A percentile compares a stretch with the other conserved stretches of the same genome.
Conservation (phyloP, 495 filamentous ascomycete species). For the Penicillium psychrofluorescens region DNA sequence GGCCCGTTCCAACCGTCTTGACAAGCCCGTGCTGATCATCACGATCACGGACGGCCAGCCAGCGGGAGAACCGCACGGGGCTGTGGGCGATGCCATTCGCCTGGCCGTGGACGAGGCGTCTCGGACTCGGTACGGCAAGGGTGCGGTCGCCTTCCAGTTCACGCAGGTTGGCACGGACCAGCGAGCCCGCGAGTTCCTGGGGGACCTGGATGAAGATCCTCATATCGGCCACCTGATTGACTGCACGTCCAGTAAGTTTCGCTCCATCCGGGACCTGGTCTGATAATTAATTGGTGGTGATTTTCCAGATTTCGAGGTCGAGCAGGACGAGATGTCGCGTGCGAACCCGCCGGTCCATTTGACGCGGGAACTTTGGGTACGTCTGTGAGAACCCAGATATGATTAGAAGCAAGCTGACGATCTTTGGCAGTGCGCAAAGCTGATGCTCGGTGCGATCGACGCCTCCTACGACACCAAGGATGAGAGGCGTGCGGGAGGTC, state of each 20-base stretch:
- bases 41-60: slow-evolving; percentile 66
- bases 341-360: slow-evolving; percentile 49
- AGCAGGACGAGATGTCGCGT: slow-evolving; percentile 56
- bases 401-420: background rate
- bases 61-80: slow-evolving; percentile 43
- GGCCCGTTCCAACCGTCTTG: slow-evolving; percentile 40
- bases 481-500: slow-evolving; percentile 28
- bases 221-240: slow-evolving; percentile 56
- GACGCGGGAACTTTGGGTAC: slow-evolving; percentile 60
- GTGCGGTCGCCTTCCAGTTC: slow-evolving; percentile 61
- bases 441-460: slow-evolving; percentile 66
- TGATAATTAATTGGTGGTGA: slow-evolving; percentile 9
- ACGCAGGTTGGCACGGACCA: slow-evolving; percentile 67
- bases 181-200: slow-evolving; percentile 57
- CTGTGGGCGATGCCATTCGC: slow-evolving; percentile 45
- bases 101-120: slow-evolving; percentile 38
- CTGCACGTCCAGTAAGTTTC: slow-evolving; percentile 62
- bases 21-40: slow-evolving; percentile 63
- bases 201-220: slow-evolving; percentile 56
- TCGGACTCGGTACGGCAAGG: slow-evolving; percentile 39
- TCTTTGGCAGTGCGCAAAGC: slow-evolving; percentile 47
- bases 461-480: slow-evolving; percentile 59
- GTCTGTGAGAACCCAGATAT: background rate
- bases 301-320: slow-evolving; percentile 53
- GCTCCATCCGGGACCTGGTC: background rate